A percentile compares a stretch with the other conserved stretches of the same genome.
Evolutionary conservation across 495 filamentous ascomycete species (phyloP).

Genomic region (Amorphotheca resinae): DNA sequence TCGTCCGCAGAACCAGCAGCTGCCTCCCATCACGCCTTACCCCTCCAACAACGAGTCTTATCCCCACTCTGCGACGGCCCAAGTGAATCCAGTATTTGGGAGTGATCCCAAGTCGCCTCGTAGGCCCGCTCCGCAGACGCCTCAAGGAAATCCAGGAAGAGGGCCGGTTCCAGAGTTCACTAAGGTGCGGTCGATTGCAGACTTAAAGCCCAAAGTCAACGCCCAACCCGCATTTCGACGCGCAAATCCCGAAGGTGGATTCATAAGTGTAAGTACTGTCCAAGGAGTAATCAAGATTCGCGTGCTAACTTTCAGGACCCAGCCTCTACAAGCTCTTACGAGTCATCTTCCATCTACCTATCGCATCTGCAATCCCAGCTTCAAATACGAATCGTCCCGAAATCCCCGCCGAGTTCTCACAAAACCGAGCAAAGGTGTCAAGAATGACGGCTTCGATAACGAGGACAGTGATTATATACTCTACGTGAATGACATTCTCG

Average conservation of each 20-base stretch:
- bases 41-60: conserved; percentile 48
- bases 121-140: conserved; percentile 34
- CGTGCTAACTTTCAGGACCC: conserved; percentile 11
- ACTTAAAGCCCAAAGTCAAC: conserved; percentile 75
- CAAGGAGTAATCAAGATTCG: not conserved
- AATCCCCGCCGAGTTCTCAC: conserved; percentile 94
- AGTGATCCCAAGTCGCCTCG: conserved; percentile 65
- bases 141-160: conserved; percentile 38
- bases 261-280: conserved; percentile 73
- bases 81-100: conserved; percentile 59
- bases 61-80: conserved; percentile 51
- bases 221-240: conserved; percentile 79
- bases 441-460: conserved; percentile 99
- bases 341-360: conserved; percentile 90
- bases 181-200: conserved; percentile 56
- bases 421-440: conserved; percentile 97
- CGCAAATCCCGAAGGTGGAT: conserved; percentile 94
- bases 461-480: conserved; percentile 99
- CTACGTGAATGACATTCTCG: conserved; percentile 97
- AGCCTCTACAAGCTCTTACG: conserved; percentile 95
- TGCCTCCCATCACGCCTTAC: conserved; percentile 61
- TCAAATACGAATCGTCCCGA: conserved; percentile 98
- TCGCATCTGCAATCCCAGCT: conserved; percentile 92
- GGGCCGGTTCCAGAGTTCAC: conserved; percentile 81
- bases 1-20: conserved; percentile 35